These are phyloP conservation scores for Aquilaria agallochum DNA, from an alignment of 441 rosid species.

Conservation along the genomic window DNA sequence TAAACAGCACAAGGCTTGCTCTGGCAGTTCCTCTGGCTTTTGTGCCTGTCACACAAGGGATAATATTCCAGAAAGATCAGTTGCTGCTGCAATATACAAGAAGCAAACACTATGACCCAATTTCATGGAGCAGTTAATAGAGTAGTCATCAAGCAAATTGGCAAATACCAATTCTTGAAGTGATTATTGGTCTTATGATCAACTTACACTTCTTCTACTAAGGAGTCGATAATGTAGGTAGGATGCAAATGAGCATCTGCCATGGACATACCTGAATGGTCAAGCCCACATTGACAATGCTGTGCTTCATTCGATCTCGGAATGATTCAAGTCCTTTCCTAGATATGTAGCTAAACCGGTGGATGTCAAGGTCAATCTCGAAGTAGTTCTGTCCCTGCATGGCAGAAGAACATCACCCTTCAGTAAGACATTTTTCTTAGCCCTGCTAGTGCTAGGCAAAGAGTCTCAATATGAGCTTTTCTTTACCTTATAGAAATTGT, in stretches of 20 bases:
- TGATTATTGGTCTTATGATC: no score
- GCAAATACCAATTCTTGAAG: no score
- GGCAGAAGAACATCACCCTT: constrained; percentile 3
- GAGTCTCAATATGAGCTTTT: background rate
- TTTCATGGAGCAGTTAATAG: no score
- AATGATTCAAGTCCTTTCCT: constrained; percentile 90
- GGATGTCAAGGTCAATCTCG: constrained; percentile 85
- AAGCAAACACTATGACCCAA: constrained; percentile 2
- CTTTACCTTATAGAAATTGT: constrained; percentile 61
- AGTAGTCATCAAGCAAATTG: no score
- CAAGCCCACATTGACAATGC: constrained; percentile 66
- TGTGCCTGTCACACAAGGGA: constrained; percentile 49
- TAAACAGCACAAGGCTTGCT: constrained; percentile 71
- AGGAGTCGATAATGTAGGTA: background rate
- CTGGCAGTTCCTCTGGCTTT: constrained; percentile 83
- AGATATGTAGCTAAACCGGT: constrained; percentile 83
- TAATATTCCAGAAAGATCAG: constrained; percentile 12
- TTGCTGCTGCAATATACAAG: background rate
- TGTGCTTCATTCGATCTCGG: constrained; percentile 56
- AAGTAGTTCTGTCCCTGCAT: constrained; percentile 75
- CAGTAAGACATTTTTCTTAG: background rate
- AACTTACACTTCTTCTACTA: no score
- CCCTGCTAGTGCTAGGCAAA: background rate
- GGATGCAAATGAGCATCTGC: background rate
- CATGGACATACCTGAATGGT: constrained; percentile 66